Evolutionary conservation across 1,139 yeast genomes (phyloP).

Genomic region (Arxiozyma slooffiae): DNA sequence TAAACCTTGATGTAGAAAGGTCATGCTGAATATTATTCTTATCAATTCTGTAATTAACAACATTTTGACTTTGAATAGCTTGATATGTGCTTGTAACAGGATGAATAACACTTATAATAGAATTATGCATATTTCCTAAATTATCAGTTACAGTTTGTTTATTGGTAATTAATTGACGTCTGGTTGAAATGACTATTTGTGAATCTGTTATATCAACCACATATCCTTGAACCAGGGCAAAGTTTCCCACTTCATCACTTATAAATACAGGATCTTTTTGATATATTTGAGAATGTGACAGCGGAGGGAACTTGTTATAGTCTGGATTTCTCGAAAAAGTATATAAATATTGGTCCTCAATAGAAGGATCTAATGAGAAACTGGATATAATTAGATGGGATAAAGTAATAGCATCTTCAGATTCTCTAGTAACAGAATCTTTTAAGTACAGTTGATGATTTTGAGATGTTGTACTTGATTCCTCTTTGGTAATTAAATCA

Average conservation of each 20-base stretch:
- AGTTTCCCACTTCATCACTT: constrained; percentile 75
- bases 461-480: constrained; percentile 43
- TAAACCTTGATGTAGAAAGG: constrained; percentile 66
- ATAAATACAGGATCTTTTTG: constrained; percentile 52
- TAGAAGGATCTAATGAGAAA: constrained; percentile 29
- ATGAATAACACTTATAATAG: constrained; percentile 13
- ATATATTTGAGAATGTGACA: constrained; percentile 36
- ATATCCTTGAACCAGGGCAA: constrained; percentile 58
- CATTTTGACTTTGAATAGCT: constrained; percentile 13
- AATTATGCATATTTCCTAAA: background rate
- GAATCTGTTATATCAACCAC: constrained; percentile 37
- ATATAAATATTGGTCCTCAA: constrained; percentile 35
- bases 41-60: constrained; percentile 52
- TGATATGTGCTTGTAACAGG: constrained; percentile 6
- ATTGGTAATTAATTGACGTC: constrained; percentile 40
- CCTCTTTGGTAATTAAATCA: constrained; percentile 62
- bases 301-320: constrained; percentile 17
- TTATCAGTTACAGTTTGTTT: background rate
- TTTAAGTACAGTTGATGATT: constrained; percentile 56
- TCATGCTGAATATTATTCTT: constrained; percentile 71
- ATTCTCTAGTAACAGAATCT: constrained; percentile 49
- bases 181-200: constrained; percentile 37
- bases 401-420: constrained; percentile 48
- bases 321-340: constrained; percentile 36
- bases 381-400: constrained; percentile 35